Evolutionary conservation across 108 stramenopile species (phyloP), one percentile per base, ranked within the genome.

Genomic region (Cylindrotheca fusiformis): DNA sequence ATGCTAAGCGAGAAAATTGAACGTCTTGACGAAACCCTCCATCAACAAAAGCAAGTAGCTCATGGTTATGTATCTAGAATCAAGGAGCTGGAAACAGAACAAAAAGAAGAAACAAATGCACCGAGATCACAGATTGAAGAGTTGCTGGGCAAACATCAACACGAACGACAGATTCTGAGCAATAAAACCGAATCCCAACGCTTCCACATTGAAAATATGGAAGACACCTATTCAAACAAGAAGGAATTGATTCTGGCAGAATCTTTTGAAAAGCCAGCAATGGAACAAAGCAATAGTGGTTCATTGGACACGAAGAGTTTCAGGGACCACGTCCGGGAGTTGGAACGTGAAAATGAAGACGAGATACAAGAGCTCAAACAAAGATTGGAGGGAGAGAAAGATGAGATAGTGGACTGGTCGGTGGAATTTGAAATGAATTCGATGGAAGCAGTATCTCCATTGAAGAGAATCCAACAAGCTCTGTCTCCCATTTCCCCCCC

Each of bases 401-500:
- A 6, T 14, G 36, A 41, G 14, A 14, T 14, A 6, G 14, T 14
- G 6, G 36, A 41, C 14, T 41, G 36, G 36, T 41, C 36, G 14
- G 6, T 14, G 14, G 10, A 41, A 10, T 41, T 41, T 41, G 36
- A 41, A 41, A 41, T 10, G 10, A 14, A 41, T 10, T 41, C 36
- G 36, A 51, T 6, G 19, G 50, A n/a, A 51, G 50, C 6, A 6
- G 6, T n/a, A n/a, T 32, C 28, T 21, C 10, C 36, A 8, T 20
- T 41, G 20, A 1, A 21, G 6, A 19, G 12, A 41, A 23, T 27
- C 6, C 12, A 27, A 1, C 33, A 36, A 36, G 19, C 20, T 20
- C 20, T 61, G 45, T 61, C 61, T 23, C 63, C 63, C 1, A 63
- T 63, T 25, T 48, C 28, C n/a, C 47, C 20, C 0, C 32, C 26